A percentile compares a stretch with the other conserved stretches of the same genome.
Conservation (phyloP, 805 yeast species). For the Candida golubevii region DNA sequence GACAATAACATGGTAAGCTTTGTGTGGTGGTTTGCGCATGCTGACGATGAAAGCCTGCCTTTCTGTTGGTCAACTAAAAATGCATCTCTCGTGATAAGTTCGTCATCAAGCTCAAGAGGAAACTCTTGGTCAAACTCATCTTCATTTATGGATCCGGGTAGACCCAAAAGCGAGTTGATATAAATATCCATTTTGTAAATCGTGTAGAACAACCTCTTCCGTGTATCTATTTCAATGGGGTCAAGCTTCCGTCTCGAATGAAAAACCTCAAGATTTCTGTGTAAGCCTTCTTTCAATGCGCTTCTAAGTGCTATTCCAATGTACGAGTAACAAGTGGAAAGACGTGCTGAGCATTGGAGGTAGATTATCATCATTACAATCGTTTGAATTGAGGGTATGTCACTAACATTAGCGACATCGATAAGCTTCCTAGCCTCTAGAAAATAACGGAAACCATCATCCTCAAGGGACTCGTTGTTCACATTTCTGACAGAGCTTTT, state of each 20-base stretch:
- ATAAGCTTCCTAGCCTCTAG: constrained; percentile 74
- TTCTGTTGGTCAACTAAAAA: constrained; percentile 46
- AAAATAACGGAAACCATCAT: constrained; percentile 78
- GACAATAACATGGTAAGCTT: constrained; percentile 65
- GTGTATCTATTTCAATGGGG: constrained; percentile 76
- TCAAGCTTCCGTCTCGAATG: constrained; percentile 52
- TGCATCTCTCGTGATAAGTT: constrained; percentile 67
- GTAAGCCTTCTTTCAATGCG: constrained; percentile 78
- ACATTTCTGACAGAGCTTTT: constrained; percentile 28
- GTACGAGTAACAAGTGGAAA: constrained; percentile 84
- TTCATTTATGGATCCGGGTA: constrained; percentile 72
- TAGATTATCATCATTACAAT: constrained; percentile 82
- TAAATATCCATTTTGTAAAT: constrained; percentile 88
- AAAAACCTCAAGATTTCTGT: constrained; percentile 55
- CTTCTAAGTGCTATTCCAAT: constrained; percentile 84
- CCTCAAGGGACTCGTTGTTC: constrained; percentile 45
- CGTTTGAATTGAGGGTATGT: constrained; percentile 77
- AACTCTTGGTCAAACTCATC: constrained; percentile 85
- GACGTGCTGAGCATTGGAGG: constrained; percentile 81
- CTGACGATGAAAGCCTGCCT: constrained; percentile 60
- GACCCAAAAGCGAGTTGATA: constrained; percentile 79
- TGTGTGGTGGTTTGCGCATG: constrained; percentile 84
- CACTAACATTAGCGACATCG: constrained; percentile 81
- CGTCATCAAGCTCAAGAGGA: constrained; percentile 84
- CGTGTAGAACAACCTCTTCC: constrained; percentile 85